These are phyloP conservation scores for Cystofilobasidium bisporidii DNA, from an alignment of 768 basidiomycete genomes.

Conservation along the genomic window DNA sequence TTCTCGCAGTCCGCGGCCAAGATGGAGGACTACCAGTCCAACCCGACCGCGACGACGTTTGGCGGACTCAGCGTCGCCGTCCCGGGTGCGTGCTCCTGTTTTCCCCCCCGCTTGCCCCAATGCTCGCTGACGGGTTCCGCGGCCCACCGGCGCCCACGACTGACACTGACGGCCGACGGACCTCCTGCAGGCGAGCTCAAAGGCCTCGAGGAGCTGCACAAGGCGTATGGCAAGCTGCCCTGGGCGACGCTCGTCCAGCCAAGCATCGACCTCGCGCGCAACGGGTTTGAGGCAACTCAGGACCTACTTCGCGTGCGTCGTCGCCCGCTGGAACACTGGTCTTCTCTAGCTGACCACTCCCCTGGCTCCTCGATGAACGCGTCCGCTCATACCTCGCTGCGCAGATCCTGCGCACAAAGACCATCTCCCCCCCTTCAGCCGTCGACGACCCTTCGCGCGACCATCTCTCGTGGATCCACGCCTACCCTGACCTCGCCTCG, in stretches of 20 bases:
- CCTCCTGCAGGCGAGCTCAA: background rate
- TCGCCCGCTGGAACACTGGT: no score
- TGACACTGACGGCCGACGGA: no score
- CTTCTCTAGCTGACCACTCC: no score
- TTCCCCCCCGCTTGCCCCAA: no score
- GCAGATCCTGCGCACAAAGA: background rate
- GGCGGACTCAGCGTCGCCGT: background rate
- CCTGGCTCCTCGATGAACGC: no score
- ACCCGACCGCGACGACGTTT: background rate
- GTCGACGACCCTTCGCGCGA: background rate
- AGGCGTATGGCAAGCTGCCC: background rate
- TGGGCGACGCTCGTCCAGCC: background rate
- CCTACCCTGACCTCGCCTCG: background rate
- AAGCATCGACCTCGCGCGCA: background rate
- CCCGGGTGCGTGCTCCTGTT: background rate
- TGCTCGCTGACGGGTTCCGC: no score
- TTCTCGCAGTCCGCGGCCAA: background rate
- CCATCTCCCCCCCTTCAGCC: background rate
- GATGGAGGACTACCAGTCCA: background rate
- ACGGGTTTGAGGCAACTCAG: no score
- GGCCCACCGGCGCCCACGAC: no score
- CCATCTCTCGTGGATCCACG: slow-evolving; percentile 8
- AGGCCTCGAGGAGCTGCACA: background rate
- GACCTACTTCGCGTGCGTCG: no score
- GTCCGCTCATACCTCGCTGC: no score